Conservation (phyloP, 495 filamentous ascomycete genomes). For the Amniculicola lignicola region DNA sequence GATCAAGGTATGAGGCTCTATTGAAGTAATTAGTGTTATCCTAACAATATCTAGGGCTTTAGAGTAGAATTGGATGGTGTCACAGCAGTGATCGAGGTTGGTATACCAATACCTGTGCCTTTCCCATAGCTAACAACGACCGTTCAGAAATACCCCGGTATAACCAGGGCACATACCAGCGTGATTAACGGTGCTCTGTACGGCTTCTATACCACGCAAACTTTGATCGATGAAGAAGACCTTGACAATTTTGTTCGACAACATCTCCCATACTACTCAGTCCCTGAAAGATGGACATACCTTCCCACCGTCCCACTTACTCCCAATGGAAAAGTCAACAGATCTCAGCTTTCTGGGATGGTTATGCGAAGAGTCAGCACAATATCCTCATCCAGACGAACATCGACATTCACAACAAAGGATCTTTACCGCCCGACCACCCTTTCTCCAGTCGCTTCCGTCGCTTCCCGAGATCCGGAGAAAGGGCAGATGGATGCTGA, state of each 20-base stretch:
- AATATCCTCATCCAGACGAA: background rate
- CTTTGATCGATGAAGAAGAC: conserved; percentile 24
- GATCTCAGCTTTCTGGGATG: background rate
- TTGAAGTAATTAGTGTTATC: background rate
- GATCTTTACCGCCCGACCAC: conserved; percentile 3
- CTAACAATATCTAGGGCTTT: conserved; percentile 19
- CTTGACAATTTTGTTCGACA: conserved; percentile 11
- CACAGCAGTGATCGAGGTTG: conserved; percentile 21
- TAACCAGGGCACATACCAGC: conserved; percentile 12
- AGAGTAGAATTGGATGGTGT: conserved; percentile 27
- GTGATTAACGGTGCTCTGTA: conserved; percentile 12
- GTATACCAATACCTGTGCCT: background rate
- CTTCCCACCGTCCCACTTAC: conserved; percentile 14
- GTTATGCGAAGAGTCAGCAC: conserved; percentile 4
- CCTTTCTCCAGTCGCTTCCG: background rate
- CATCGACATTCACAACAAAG: conserved; percentile 8
- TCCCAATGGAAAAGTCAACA: conserved; percentile 24
- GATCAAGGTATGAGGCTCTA: conserved; percentile 12
- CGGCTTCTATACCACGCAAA: conserved; percentile 21
- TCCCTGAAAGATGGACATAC: conserved; percentile 21
- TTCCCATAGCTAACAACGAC: background rate
- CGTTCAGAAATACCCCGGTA: conserved; percentile 18
- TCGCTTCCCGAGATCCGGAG: background rate
- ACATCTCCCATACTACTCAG: conserved; percentile 22
- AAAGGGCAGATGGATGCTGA: background rate